Evolutionary conservation across 208 protist genomes (phyloP).

Genomic region (Leishmania martiniquensis): DNA sequence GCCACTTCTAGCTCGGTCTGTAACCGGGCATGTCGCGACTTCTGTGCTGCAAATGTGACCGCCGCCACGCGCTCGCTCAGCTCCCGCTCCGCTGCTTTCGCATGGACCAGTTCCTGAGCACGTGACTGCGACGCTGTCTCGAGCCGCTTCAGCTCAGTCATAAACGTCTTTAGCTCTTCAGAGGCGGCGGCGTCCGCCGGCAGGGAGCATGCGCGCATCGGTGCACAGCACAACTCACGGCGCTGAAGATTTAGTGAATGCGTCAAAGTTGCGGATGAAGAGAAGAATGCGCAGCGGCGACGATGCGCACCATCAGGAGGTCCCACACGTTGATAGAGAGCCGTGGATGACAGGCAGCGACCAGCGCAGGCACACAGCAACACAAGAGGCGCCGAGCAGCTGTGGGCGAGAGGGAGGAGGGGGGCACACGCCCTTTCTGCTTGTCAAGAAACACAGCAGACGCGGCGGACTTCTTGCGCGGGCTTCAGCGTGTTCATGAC

Average conservation of each 20-base stretch:
- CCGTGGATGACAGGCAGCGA: too few species aligned
- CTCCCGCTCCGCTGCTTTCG: slow-evolving; percentile 1
- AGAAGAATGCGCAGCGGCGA: neutral
- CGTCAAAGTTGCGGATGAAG: neutral
- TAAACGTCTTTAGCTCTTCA: slow-evolving; percentile 16
- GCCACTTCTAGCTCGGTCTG: slow-evolving; percentile 12
- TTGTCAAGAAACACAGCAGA: neutral
- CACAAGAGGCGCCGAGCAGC: neutral
- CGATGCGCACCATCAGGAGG: neutral
- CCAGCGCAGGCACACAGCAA: neutral
- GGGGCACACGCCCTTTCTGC: neutral
- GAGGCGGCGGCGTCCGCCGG: neutral
- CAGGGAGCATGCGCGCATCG: neutral
- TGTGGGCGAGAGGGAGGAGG: neutral
- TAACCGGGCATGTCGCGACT: slow-evolving; percentile 17
- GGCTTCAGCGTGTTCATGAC: neutral
- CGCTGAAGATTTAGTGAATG: neutral
- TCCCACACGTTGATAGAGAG: neutral
- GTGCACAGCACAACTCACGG: neutral
- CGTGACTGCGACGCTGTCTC: slow-evolving; percentile 9
- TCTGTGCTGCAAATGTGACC: neutral
- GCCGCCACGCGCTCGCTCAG: neutral
- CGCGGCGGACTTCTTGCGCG: neutral
- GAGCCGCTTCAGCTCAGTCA: slow-evolving; percentile 31
- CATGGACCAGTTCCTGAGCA: slow-evolving; percentile 9